Percentiles rank a stretch among this genome's conserved stretches.
phyloP scores from a whole-genome alignment of 331 rosid species.

The Quercus tomentella region DNA sequence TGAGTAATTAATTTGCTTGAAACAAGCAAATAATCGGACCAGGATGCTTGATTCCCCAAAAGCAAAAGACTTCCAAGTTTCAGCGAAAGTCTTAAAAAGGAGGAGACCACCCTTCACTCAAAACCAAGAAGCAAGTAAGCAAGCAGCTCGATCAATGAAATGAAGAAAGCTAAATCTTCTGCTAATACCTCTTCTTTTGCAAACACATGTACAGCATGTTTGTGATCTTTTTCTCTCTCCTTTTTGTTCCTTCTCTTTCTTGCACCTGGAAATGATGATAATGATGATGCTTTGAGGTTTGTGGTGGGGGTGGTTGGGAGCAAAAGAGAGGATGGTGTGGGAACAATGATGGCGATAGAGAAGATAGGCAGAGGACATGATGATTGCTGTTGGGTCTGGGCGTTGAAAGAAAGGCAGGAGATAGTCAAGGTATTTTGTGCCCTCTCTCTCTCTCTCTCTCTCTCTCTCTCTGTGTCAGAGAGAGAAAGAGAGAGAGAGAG shows the following conservation, averaged over 20 bases:
- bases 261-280: constrained; percentile 40
- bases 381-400: constrained; percentile 48
- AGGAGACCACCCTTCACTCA: constrained; percentile 5
- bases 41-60: constrained; percentile 81
- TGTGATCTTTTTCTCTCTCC: constrained; percentile 2
- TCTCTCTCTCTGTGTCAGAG: constrained; percentile 31
- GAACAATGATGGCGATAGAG: constrained; percentile 74
- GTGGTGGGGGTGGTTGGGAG: constrained; percentile 36
- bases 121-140: background rate
- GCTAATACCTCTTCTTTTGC: background rate
- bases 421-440: constrained; percentile 47
- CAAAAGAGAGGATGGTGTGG: constrained; percentile 40
- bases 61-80: background rate
- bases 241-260: constrained; percentile 4
- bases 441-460: constrained; percentile 1
- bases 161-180: background rate
- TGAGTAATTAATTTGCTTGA: constrained; percentile 42
- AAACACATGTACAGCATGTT: constrained; percentile 5
- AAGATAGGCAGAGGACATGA: constrained; percentile 48
- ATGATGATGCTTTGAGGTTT: constrained; percentile 31
- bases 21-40: constrained; percentile 75
- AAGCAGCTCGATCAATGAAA: background rate
- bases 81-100: background rate
- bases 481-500: background rate
- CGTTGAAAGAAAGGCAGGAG: constrained; percentile 56